Evolutionary conservation across 1,284 basidiomycete species (phyloP).

Genomic region (Chondrostereum purpureum): DNA sequence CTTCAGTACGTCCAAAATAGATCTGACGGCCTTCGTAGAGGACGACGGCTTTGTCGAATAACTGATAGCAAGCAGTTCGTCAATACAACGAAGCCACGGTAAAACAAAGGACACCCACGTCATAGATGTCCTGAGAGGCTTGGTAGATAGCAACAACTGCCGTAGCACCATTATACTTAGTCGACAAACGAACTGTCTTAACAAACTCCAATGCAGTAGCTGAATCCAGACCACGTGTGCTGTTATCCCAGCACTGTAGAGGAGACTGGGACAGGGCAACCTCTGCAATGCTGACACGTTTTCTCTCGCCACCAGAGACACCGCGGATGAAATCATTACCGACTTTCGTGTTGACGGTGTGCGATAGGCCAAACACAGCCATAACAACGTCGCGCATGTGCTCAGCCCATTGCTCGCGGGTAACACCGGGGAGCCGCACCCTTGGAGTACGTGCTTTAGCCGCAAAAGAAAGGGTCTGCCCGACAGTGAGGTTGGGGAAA

Average conservation of each 20-base stretch:
- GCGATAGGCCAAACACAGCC: conserved; percentile 52
- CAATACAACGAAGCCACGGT: no score
- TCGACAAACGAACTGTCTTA: conserved; percentile 10
- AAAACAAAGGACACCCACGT: conserved; percentile 23
- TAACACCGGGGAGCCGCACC: conserved; percentile 38
- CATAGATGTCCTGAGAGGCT: conserved; percentile 33
- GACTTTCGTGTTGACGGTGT: conserved; percentile 48
- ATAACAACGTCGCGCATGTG: conserved; percentile 44
- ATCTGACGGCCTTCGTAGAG: conserved; percentile 44
- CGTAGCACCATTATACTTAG: conserved; percentile 12
- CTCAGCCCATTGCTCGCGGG: conserved; percentile 35
- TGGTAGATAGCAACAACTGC: conserved; percentile 36
- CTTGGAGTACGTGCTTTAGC: conserved; percentile 42
- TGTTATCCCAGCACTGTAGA: conserved; percentile 38
- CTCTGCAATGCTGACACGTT: conserved; percentile 56
- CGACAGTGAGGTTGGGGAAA: conserved; percentile 50
- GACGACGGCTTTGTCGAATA: conserved; percentile 15
- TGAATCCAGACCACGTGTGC: conserved; percentile 51
- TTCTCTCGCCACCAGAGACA: conserved; percentile 51
- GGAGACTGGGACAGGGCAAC: conserved; percentile 12
- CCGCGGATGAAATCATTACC: conserved; percentile 49
- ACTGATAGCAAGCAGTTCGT: neutral
- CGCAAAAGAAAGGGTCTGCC: conserved; percentile 46
- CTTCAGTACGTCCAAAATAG: conserved; percentile 37
- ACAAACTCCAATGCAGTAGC: conserved; percentile 37